These are phyloP conservation scores for Trichoderma sp. DNA, from an alignment of 2,329 filamentous ascomycete species.

Conservation along the genomic window DNA sequence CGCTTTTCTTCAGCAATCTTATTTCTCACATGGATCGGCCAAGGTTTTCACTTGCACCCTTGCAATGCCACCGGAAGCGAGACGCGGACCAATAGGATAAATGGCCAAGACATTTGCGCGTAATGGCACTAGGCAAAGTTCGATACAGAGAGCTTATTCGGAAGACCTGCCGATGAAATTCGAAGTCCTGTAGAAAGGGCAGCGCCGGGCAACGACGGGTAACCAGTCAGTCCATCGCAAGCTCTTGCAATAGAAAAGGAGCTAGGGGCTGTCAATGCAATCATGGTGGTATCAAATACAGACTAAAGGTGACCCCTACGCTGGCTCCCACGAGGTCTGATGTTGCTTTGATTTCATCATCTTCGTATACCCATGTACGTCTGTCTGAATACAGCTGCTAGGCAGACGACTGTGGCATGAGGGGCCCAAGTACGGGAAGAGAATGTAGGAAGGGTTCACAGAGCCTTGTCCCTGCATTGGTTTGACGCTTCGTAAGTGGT, in stretches of 20 bases:
- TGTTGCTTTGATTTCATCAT: not conserved
- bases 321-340: not conserved
- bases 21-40: not conserved
- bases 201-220: not conserved
- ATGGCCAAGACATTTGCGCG: not conserved
- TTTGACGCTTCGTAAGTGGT: not conserved
- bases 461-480: constrained; percentile 8
- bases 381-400: not conserved
- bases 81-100: not conserved
- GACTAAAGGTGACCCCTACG: not conserved
- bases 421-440: not conserved
- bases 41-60: not conserved
- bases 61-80: not conserved
- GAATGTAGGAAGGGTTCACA: not conserved
- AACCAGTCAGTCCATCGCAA: not conserved
- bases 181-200: not conserved
- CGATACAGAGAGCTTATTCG: not conserved
- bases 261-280: not conserved
- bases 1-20: not conserved
- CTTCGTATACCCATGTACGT: not conserved
- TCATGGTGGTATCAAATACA: not conserved
- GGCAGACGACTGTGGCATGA: not conserved
- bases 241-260: not conserved
- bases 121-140: not conserved
- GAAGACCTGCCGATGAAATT: not conserved